Percentiles rank a stretch among this genome's conserved stretches.
Evolutionary conservation across 352 stramenopile species (phyloP).

Genomic region (Phytophthora vignae): DNA sequence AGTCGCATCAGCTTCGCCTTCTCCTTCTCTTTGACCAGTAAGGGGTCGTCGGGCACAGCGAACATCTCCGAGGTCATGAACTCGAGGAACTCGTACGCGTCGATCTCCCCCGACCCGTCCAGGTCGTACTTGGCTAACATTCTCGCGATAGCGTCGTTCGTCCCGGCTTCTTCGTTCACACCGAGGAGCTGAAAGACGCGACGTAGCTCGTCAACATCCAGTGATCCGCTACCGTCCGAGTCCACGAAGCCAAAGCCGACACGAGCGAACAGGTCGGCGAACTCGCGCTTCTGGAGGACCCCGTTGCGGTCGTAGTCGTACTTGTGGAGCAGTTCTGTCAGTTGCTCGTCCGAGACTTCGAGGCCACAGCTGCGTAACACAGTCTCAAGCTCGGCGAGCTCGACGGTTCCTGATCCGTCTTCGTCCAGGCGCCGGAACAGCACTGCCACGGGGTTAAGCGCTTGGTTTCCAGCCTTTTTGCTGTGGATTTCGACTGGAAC

Average conservation of each 20-base stretch:
- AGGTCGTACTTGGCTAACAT: constrained; percentile 77
- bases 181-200: constrained; percentile 63
- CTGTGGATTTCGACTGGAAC: background rate
- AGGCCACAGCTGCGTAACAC: constrained; percentile 49
- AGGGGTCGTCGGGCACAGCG: constrained; percentile 12
- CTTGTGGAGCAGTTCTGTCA: constrained; percentile 47
- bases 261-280: constrained; percentile 63
- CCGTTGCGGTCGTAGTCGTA: constrained; percentile 68
- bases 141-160: constrained; percentile 40
- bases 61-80: constrained; percentile 74
- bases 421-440: constrained; percentile 62
- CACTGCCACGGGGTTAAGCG: constrained; percentile 33
- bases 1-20: constrained; percentile 12
- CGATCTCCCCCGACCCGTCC: constrained; percentile 76
- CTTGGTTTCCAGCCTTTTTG: background rate
- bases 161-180: constrained; percentile 45
- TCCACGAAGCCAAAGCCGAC: constrained; percentile 73
- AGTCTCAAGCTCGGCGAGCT: constrained; percentile 47
- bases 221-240: constrained; percentile 55
- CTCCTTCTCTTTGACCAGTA: constrained; percentile 1
- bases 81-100: constrained; percentile 76
- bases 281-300: constrained; percentile 52
- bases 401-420: constrained; percentile 55
- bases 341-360: constrained; percentile 41
- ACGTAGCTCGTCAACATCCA: constrained; percentile 59